Evolutionary conservation across 2,329 filamentous ascomycete species (phyloP).

Genomic region (Lachnum nothofagi): DNA sequence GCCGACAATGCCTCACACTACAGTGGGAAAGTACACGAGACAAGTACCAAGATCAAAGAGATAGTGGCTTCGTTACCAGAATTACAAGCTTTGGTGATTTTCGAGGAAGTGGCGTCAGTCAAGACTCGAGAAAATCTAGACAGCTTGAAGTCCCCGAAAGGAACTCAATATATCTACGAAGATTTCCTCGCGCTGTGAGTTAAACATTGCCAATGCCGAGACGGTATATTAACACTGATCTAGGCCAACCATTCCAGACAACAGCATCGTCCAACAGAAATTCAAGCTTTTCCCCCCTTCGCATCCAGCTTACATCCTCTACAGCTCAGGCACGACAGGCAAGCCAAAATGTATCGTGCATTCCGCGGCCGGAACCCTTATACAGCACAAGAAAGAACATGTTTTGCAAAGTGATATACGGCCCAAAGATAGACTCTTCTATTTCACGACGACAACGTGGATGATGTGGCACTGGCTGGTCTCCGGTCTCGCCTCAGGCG

Average conservation of each 20-base stretch:
- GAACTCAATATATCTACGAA: constrained; percentile 31
- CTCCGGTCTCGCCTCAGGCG: constrained; percentile 75
- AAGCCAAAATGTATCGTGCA: constrained; percentile 92
- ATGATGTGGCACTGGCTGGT: constrained; percentile 99
- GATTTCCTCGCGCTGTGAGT: constrained; percentile 38
- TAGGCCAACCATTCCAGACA: background rate
- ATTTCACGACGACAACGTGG: constrained; percentile 94
- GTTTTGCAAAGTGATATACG: constrained; percentile 78
- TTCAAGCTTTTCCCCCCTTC: constrained; percentile 79
- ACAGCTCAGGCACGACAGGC: constrained; percentile 84
- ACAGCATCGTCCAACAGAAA: constrained; percentile 35
- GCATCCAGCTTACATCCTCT: constrained; percentile 89
- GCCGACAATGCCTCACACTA: constrained; percentile 85
- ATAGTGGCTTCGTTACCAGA: constrained; percentile 60
- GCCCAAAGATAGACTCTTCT: constrained; percentile 70
- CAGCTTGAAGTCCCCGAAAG: constrained; percentile 1
- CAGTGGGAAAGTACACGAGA: constrained; percentile 85
- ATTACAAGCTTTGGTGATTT: constrained; percentile 67
- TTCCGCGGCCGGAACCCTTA: constrained; percentile 78
- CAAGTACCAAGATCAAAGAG: constrained; percentile 70
- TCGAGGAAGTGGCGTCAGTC: constrained; percentile 55
- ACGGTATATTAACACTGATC: background rate
- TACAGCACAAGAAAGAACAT: constrained; percentile 98
- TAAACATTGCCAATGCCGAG: background rate
- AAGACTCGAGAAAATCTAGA: constrained; percentile 32